A percentile compares a stretch with the other conserved stretches of the same genome.
Evolutionary conservation across 2,329 filamentous ascomycete species (phyloP).

Genomic region (Neofusicoccum cordaticola): DNA sequence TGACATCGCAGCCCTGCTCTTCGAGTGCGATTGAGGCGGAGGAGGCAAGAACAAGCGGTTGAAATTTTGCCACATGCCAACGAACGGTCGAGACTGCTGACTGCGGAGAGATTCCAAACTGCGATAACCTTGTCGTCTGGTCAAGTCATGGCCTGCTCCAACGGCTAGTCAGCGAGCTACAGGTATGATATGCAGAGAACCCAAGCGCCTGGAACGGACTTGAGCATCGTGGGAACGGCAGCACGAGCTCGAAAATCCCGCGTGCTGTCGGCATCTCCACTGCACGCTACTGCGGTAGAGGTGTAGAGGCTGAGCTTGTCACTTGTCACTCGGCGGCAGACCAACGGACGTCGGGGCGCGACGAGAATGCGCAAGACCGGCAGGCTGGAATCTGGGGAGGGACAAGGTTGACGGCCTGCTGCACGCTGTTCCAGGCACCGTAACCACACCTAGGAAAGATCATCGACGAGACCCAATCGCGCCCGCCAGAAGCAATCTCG

Average conservation of each 20-base stretch:
- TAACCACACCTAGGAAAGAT: not conserved
- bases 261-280: not conserved
- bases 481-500: not conserved
- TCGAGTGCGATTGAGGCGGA: not conserved
- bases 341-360: not conserved
- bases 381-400: slow-evolving; percentile 8
- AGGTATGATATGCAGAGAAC: not conserved
- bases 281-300: not conserved
- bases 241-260: not conserved
- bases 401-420: not conserved
- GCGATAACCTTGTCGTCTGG: not conserved
- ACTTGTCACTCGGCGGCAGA: not conserved
- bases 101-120: not conserved
- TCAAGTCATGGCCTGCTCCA: not conserved
- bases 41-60: not conserved
- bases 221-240: not conserved
- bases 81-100: not conserved
- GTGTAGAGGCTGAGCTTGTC: not conserved
- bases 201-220: not conserved
- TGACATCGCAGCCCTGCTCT: not conserved
- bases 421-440: not conserved
- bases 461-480: not conserved
- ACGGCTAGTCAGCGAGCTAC: not conserved
- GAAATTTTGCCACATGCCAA: not conserved
- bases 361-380: not conserved